Base-by-base conservation (phyloP, 805 yeast species). In the Yueomyces sp. region DNA sequence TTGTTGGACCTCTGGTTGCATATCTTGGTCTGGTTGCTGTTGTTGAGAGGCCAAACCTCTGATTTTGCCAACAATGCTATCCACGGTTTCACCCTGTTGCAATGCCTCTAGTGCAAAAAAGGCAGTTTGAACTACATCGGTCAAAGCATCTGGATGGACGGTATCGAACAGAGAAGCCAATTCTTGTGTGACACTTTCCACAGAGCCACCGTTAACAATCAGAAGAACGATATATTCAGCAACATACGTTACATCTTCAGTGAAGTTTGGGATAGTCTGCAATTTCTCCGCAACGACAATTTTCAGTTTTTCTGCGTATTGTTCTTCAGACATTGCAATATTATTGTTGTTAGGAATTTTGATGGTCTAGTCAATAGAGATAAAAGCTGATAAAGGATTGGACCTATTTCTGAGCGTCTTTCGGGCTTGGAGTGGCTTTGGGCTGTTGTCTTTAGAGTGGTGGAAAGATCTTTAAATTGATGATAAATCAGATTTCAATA, bases 151-250 rank as follows among this genome's bases (percentile, higher is more conserved):
- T 3, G 74, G 72, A 38, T 79, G 74, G 41, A 80, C 74, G 26
- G 75, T 72, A 43, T 80, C 81, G 48, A 81, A 77, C 42, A 82
- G 64, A 39, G 75, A 72, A 34, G 74, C 66, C 31, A 84, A 68
- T 54, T 83, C 92, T 26, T 62, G 63, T 26, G 73, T 70, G 34
- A 82, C 79, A 43, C 78, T 82, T 19, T 67, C 69, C 9, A 80
- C 73, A 4, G 76, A 64, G 53, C 80, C 77, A 52, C 80, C 78
- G 50, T 80, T 81, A 11, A 80, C 78, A 47, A 83, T 79, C 59
- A 83, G 66, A 39, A 81, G 72, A n/a, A 78, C 71, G 45, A 83
- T 76, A 54, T 74, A 83, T 59, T 83, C 92, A 11, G 92, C 84
- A 38, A 80, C 78, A 51, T 79, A 81, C 39, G 64, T 67, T 28